A percentile compares a stretch with the other conserved stretches of the same genome.
Evolutionary conservation across 2,329 filamentous ascomycete species (phyloP).

Genomic region (Fusarium brevicatenulatum): DNA sequence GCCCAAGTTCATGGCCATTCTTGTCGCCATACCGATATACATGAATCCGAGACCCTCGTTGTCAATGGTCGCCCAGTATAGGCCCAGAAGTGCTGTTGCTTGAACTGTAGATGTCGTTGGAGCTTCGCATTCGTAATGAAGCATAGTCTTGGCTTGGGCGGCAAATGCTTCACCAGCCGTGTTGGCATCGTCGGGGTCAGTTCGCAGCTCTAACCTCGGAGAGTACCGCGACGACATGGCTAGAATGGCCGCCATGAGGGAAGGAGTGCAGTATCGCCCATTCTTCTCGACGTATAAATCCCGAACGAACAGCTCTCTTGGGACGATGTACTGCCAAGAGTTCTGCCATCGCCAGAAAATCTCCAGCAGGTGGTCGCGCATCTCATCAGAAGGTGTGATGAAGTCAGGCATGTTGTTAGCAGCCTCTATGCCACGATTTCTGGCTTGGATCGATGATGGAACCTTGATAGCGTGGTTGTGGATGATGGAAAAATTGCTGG

Average conservation of each 20-base stretch:
- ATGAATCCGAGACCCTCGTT: conserved; percentile 9
- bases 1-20: conserved; percentile 13
- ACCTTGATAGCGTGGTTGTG: conserved; percentile 10
- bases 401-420: not conserved
- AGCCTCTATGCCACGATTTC: not conserved
- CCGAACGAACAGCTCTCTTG: not conserved
- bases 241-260: not conserved
- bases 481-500: conserved; percentile 13
- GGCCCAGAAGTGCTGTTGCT: not conserved
- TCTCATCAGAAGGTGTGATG: not conserved
- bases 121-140: conserved; percentile 1
- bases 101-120: not conserved
- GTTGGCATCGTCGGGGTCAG: conserved; percentile 1
- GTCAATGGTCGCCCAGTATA: not conserved
- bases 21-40: conserved; percentile 6
- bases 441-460: not conserved
- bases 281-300: not conserved
- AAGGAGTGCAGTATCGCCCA: conserved; percentile 1
- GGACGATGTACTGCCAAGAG: conserved; percentile 8
- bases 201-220: not conserved
- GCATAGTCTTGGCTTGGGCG: not conserved
- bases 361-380: not conserved
- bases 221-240: conserved; percentile 1
- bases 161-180: conserved; percentile 7
- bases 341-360: conserved; percentile 11